phyloP scores from a whole-genome alignment of 208 protist genomes.

The Wallacemonas sp. region DNA sequence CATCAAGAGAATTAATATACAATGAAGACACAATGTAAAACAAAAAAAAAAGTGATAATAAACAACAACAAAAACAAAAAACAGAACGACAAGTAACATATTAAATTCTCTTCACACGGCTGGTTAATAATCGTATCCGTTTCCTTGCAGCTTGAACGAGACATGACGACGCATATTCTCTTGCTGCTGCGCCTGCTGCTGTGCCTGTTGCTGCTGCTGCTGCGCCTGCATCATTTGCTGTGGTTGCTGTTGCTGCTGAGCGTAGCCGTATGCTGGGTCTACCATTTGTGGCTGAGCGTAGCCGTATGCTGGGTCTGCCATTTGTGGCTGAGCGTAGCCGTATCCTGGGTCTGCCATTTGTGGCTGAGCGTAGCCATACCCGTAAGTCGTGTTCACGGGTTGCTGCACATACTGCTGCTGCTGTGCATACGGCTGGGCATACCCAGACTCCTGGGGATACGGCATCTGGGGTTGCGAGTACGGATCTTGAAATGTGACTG shows the following conservation, averaged over 20 bases:
- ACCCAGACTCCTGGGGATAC: too few relatives aligned
- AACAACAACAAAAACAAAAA: conserved; percentile 11
- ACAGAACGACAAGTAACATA: conserved; percentile 10
- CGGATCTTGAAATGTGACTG: conserved; percentile 5
- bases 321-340: too few relatives aligned
- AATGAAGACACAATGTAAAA: not conserved
- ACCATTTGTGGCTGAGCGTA: too few relatives aligned
- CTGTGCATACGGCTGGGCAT: conserved; percentile 3
- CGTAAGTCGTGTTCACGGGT: too few relatives aligned
- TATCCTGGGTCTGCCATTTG: too few relatives aligned
- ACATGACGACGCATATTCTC: too few relatives aligned
- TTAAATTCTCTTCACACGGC: too few relatives aligned
- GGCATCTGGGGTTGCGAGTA: not conserved
- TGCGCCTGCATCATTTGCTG: not conserved
- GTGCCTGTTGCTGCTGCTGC: not conserved
- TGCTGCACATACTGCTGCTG: not conserved
- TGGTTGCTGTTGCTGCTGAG: not conserved
- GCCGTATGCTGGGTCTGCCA: too few relatives aligned
- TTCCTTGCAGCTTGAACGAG: not conserved
- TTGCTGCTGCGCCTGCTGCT: not conserved
- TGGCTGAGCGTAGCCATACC: too few relatives aligned
- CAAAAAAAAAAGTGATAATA: conserved; percentile 14
- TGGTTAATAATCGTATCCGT: too few relatives aligned
- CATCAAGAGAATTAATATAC: conserved; percentile 6
- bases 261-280: too few relatives aligned